A percentile compares a stretch with the other conserved stretches of the same genome.
phyloP scores from a whole-genome alignment of 805 yeast genomes.

The Komagataella ulmi region DNA sequence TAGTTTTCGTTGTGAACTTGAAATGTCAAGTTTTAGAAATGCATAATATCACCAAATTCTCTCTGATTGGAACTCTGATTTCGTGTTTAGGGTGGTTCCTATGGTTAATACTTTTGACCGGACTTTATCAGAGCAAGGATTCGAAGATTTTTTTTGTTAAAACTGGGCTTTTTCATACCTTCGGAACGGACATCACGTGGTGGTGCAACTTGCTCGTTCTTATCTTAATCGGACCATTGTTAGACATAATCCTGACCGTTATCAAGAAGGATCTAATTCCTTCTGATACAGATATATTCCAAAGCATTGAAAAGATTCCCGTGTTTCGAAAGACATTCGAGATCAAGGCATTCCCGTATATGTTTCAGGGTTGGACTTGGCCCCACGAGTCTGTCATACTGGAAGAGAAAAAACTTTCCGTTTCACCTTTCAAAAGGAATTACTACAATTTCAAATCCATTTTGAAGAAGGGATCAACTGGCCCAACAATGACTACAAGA shows the following conservation, averaged over 20 bases:
- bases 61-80: conserved; percentile 48
- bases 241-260: conserved; percentile 55
- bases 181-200: conserved; percentile 74
- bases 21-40: conserved; percentile 77
- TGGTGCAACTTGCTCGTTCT: conserved; percentile 68
- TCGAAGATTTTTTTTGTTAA: conserved; percentile 57
- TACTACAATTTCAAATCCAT: conserved; percentile 15
- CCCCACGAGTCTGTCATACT: conserved; percentile 18
- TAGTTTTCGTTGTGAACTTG: conserved; percentile 59
- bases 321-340: conserved; percentile 61
- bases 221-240: conserved; percentile 40
- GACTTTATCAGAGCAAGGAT: conserved; percentile 39
- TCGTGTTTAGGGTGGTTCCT: conserved; percentile 77
- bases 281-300: conserved; percentile 69
- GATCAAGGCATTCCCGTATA: conserved; percentile 53
- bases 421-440: conserved; percentile 7
- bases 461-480: conserved; percentile 19
- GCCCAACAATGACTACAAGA: conserved; percentile 21
- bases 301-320: conserved; percentile 58
- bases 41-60: conserved; percentile 57
- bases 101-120: conserved; percentile 73
- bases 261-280: conserved; percentile 44
- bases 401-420: conserved; percentile 11
- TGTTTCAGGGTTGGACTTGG: conserved; percentile 73
- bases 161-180: conserved; percentile 52